Conservation (phyloP, 768 basidiomycete genomes). For the Leccinellum luteum region DNA sequence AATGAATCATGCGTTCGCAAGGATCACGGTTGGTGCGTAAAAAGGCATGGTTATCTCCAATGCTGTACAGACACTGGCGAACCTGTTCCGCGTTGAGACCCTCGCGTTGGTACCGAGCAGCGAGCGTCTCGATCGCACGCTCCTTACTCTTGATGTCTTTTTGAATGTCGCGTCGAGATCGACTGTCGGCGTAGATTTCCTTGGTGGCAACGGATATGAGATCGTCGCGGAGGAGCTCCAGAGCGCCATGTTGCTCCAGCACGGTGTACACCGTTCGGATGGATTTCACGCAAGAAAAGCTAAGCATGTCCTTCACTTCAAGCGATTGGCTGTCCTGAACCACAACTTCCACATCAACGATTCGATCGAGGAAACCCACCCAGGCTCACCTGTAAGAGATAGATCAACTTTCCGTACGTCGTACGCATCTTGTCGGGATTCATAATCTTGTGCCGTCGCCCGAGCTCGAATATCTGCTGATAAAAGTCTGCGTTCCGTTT, state of each 20-base stretch:
- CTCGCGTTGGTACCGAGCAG: slow-evolving; percentile 56
- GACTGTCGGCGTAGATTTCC: slow-evolving; percentile 73
- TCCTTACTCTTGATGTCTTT: slow-evolving; percentile 83
- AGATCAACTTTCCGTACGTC: slow-evolving; percentile 84
- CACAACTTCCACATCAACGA: neutral
- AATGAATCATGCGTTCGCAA: slow-evolving; percentile 79
- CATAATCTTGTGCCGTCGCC: slow-evolving; percentile 86
- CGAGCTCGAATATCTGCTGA: slow-evolving; percentile 77
- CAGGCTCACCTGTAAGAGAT: slow-evolving; percentile 67
- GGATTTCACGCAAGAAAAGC: slow-evolving; percentile 74
- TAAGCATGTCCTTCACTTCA: slow-evolving; percentile 77
- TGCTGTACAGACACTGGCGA: slow-evolving; percentile 80
- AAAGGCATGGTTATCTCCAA: slow-evolving; percentile 90
- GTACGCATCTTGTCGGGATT: slow-evolving; percentile 91
- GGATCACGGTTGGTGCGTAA: slow-evolving; percentile 83
- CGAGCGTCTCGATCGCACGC: slow-evolving; percentile 75
- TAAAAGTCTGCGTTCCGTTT: slow-evolving; percentile 77
- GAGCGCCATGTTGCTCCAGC: slow-evolving; percentile 60
- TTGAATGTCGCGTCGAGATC: slow-evolving; percentile 75
- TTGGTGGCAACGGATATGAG: slow-evolving; percentile 74
- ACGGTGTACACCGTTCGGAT: slow-evolving; percentile 73
- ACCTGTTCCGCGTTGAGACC: slow-evolving; percentile 64
- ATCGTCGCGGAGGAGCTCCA: slow-evolving; percentile 74
- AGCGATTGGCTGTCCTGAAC: slow-evolving; percentile 77
- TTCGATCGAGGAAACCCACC: neutral